Conservation (phyloP, 2,329 filamentous ascomycete species). For the Seiridium cupressi region DNA sequence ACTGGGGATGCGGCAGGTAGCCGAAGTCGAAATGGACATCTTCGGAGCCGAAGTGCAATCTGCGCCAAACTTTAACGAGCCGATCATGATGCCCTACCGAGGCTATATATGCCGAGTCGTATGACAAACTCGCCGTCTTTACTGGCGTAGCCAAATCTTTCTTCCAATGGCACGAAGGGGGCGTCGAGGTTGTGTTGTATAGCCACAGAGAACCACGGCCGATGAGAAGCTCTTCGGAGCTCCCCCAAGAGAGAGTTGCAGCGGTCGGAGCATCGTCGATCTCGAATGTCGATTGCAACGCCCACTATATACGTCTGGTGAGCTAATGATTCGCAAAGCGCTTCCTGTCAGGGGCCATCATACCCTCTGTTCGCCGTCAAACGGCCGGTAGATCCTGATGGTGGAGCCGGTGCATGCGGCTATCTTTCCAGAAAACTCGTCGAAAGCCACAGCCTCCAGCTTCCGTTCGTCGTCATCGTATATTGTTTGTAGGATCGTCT, state of each 20-base stretch:
- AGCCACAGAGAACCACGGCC: constrained; percentile 70
- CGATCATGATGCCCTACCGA: constrained; percentile 76
- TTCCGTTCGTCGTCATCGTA: constrained; percentile 73
- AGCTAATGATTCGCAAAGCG: constrained; percentile 3
- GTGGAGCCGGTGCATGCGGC: constrained; percentile 66
- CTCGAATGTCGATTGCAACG: constrained; percentile 60
- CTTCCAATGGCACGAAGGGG: constrained; percentile 66
- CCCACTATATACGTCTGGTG: constrained; percentile 48
- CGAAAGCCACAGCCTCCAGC: constrained; percentile 75
- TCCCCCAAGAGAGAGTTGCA: constrained; percentile 76
- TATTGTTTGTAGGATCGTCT: constrained; percentile 81
- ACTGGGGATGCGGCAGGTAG: constrained; percentile 80
- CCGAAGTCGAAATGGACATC: constrained; percentile 86
- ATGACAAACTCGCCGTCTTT: constrained; percentile 76
- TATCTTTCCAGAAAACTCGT: constrained; percentile 82
- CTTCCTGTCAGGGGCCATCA: constrained; percentile 17
- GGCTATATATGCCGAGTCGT: constrained; percentile 84
- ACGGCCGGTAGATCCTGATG: constrained; percentile 77
- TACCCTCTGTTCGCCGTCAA: constrained; percentile 74
- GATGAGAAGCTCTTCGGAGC: constrained; percentile 78
- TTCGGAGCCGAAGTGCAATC: constrained; percentile 77
- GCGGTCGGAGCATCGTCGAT: constrained; percentile 47
- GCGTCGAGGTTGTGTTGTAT: constrained; percentile 51
- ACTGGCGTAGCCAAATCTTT: constrained; percentile 70
- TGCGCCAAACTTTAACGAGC: constrained; percentile 89